Base-by-base conservation (phyloP, 108 stramenopile genomes). In the Skeletonema costatum region DNA sequence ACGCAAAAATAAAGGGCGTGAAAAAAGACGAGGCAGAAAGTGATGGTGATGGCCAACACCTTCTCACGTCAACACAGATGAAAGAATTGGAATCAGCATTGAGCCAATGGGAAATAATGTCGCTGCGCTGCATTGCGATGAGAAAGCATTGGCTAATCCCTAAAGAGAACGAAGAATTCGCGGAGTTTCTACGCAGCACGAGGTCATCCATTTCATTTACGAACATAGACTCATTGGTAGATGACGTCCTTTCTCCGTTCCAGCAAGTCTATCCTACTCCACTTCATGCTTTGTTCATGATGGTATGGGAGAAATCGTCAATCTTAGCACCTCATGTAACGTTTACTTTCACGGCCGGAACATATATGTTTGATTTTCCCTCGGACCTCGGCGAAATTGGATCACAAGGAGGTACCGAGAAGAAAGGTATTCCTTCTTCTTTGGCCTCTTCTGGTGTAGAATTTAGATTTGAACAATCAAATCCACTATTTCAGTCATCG, bases 71-170 rank as follows among this genome's bases (percentile, higher is more conserved):
- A 32, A 53, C 4, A 14, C 70, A 60, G 9, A 60, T 74, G 31
- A 51, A 33, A 12, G 32, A 70, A 13, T 36, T 78, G 53, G 77
- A 78, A 66, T 53, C n/a, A 25, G 50, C 33, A 66, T 72, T 72
- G 71, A 58, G 30, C 9, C 35, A 62, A 19, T 48, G 65, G 21
- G 71, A 78, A 32, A 72, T 78, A 16, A 16, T 78, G 70, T 60
- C 31, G 6, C 17, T 73, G 44, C 10, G 77, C 31, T 73, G 77
- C 50, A n/a, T 39, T 32, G 71, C 60, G 5, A 68, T 78, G 77
- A 19, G 70, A n/a, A 17, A 36, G 2, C 13, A 46, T 21, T 78
- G 77, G 77, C 64, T 33, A 32, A 58, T 78, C 25, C 68, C 77
- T 4, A 64, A 60, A 42, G 60, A 12, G 21, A 60, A 39, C 21